A percentile compares a stretch with the other conserved stretches of the same genome.
Evolutionary conservation across 495 filamentous ascomycete species (phyloP).

Genomic region (Choiromyces venosus): DNA sequence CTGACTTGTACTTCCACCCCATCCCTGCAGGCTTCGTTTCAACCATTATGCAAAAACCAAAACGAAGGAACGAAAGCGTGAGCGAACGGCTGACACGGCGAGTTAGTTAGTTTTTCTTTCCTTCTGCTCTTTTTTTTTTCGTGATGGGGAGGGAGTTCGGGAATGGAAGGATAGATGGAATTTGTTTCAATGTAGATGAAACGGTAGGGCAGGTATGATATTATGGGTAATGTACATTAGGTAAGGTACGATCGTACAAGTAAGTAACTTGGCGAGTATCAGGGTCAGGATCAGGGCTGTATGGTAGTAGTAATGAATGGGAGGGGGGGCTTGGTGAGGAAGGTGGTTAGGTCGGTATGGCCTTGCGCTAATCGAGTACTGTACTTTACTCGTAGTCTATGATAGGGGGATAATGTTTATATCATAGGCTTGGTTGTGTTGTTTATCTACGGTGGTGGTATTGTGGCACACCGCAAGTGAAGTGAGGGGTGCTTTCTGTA

Average conservation of each 20-base stretch:
- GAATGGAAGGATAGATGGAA: background rate
- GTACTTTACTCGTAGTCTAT: too few relatives aligned
- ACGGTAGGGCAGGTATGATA: background rate
- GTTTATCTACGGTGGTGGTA: too few relatives aligned
- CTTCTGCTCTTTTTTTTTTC: background rate
- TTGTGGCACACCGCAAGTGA: too few relatives aligned
- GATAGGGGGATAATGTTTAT: too few relatives aligned
- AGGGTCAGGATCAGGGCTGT: background rate
- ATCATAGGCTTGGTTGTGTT: too few relatives aligned
- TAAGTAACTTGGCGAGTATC: background rate
- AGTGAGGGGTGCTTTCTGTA: too few relatives aligned
- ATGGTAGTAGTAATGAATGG: too few relatives aligned
- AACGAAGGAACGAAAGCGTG: background rate
- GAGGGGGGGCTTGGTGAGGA: too few relatives aligned
- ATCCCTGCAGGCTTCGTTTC: background rate
- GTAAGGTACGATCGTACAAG: too few relatives aligned
- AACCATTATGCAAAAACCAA: background rate
- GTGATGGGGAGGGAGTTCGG: background rate
- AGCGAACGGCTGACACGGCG: background rate
- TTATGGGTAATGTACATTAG: background rate
- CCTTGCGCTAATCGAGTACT: too few relatives aligned
- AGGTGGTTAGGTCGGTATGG: too few relatives aligned
- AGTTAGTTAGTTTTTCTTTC: background rate
- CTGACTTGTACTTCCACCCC: background rate
- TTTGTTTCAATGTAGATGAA: background rate